phyloP scores from a whole-genome alignment of 1,284 basidiomycete genomes.

The Fomes fomentarius region DNA sequence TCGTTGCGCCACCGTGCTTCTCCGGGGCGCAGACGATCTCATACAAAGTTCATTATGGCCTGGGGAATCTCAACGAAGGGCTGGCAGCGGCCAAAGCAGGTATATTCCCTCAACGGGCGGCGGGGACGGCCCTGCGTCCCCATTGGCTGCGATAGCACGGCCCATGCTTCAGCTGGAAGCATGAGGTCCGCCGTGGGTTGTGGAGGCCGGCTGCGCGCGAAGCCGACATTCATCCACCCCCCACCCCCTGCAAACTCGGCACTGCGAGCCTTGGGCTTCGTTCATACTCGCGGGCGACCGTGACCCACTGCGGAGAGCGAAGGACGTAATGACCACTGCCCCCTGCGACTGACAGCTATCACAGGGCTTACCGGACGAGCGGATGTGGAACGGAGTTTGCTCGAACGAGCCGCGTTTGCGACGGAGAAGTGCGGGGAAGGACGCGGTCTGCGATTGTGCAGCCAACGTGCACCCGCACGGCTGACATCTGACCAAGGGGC shows the following conservation, averaged over 20 bases:
- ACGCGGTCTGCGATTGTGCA: not conserved
- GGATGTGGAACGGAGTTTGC: slow-evolving; percentile 4
- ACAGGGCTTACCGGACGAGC: not conserved
- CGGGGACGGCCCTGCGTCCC: not conserved
- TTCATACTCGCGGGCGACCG: not conserved
- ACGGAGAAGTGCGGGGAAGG: not conserved
- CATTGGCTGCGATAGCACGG: slow-evolving; percentile 2
- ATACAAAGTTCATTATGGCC: not conserved
- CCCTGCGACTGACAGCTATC: not conserved
- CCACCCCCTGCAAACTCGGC: too few species aligned
- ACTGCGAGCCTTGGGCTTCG: not conserved
- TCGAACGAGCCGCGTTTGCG: not conserved
- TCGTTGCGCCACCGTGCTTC: not conserved
- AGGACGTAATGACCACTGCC: slow-evolving; percentile 3
- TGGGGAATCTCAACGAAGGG: not conserved
- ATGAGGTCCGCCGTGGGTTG: not conserved
- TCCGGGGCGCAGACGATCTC: not conserved
- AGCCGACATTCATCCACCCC: not conserved
- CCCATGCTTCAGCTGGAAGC: not conserved
- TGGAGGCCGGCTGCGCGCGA: not conserved
- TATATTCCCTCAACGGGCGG: too few species aligned
- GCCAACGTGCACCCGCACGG: slow-evolving; percentile 3
- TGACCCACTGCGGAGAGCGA: not conserved
- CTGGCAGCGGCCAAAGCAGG: too few species aligned
- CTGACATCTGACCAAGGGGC: slow-evolving; percentile 9